Evolutionary conservation across 352 stramenopile genomes (phyloP).

Genomic region (Pythium aphanidermatum): DNA sequence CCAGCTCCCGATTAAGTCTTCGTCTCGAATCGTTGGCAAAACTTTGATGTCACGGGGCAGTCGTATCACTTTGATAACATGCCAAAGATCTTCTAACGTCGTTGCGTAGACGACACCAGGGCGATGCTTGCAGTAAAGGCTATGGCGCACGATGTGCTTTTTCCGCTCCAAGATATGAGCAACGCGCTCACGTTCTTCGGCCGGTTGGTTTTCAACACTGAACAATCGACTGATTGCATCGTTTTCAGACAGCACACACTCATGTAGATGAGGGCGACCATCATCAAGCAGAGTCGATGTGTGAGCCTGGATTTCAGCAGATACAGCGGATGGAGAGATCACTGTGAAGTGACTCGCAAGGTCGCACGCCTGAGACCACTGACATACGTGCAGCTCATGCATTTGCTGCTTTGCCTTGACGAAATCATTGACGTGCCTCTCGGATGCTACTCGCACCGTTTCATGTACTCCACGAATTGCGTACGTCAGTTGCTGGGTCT

Average conservation of each 20-base stretch:
- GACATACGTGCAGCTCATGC: conserved; percentile 26
- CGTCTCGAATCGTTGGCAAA: conserved; percentile 46
- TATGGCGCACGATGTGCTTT: conserved; percentile 39
- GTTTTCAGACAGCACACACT: conserved; percentile 58
- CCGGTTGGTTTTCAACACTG: conserved; percentile 45
- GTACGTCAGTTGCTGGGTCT: conserved; percentile 23
- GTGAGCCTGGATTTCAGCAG: background rate
- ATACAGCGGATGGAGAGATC: background rate
- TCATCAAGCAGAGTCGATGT: conserved; percentile 14
- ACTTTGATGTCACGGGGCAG: conserved; percentile 52
- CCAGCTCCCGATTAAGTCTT: conserved; percentile 32
- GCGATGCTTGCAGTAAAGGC: conserved; percentile 44
- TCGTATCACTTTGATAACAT: conserved; percentile 55
- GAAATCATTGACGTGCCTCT: conserved; percentile 30
- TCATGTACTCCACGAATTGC: conserved; percentile 29
- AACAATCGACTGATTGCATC: conserved; percentile 47
- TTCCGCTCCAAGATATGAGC: conserved; percentile 41
- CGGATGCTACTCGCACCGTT: conserved; percentile 23
- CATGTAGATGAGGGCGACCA: conserved; percentile 40
- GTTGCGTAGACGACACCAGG: conserved; percentile 34
- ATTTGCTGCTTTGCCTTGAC: conserved; percentile 23
- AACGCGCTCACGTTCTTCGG: conserved; percentile 38
- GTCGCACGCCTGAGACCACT: conserved; percentile 49
- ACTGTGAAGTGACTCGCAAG: conserved; percentile 34
- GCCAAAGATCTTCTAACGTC: conserved; percentile 65